Conservation (phyloP, 208 protist species). For the Entamoeba moshkovskii region DNA sequence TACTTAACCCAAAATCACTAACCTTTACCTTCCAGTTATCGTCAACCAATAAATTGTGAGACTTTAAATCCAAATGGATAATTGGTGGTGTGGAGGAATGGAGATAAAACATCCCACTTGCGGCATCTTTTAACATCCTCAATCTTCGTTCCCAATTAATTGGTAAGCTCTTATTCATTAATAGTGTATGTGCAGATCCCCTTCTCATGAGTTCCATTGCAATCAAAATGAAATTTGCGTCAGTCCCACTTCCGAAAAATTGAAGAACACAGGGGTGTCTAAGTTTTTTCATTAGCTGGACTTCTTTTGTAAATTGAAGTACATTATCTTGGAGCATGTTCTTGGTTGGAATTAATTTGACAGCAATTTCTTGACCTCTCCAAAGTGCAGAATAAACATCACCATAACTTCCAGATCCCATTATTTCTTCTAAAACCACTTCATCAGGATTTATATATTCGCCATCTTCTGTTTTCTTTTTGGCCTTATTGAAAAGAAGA, state of each 20-base stretch:
- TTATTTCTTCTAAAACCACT: background rate
- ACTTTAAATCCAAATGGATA: constrained; percentile 16
- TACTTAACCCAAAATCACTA: constrained; percentile 13
- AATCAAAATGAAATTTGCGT: constrained; percentile 35
- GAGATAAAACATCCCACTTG: constrained; percentile 6
- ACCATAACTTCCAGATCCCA: constrained; percentile 21
- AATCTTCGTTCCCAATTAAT: background rate
- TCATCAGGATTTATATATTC: background rate
- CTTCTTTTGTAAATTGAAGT: constrained; percentile 36
- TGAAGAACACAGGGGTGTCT: constrained; percentile 44
- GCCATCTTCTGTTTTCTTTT: background rate
- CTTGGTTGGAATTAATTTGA: constrained; percentile 20
- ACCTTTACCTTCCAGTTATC: constrained; percentile 16
- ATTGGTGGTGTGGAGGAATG: constrained; percentile 5
- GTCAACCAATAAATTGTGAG: constrained; percentile 16
- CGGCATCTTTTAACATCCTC: background rate
- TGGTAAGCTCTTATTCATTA: background rate
- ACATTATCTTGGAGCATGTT: constrained; percentile 16
- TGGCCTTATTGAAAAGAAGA: background rate
- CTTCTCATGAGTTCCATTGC: constrained; percentile 39
- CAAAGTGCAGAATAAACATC: constrained; percentile 9
- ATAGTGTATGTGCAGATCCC: constrained; percentile 16
- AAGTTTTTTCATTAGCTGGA: constrained; percentile 26
- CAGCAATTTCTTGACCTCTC: constrained; percentile 29
- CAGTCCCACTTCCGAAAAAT: constrained; percentile 44